Percentiles rank a stretch among this genome's conserved stretches.
phyloP scores from a whole-genome alignment of 441 rosid genomes.

The Erodium trifolium region DNA sequence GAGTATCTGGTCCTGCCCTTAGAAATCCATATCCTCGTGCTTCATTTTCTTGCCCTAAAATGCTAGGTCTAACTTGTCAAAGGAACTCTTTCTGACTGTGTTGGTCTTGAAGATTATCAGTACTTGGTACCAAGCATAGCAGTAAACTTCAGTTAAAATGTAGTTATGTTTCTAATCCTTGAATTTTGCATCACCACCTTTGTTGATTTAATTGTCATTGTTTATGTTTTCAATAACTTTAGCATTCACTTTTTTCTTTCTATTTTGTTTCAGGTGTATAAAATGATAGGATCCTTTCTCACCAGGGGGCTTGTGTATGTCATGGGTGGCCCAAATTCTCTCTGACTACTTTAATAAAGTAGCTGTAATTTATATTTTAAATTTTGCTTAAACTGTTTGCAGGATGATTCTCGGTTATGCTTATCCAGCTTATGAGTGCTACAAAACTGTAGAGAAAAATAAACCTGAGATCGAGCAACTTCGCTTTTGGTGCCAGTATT shows the following conservation, averaged over 20 bases:
- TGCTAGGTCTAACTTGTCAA: neutral
- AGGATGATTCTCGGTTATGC: constrained; percentile 85
- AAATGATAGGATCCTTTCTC: constrained; percentile 92
- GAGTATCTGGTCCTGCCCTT: neutral
- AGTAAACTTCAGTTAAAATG: neutral
- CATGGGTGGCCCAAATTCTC: constrained; percentile 4
- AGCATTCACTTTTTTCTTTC: neutral
- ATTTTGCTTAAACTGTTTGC: constrained; percentile 20
- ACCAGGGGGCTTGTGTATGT: constrained; percentile 94
- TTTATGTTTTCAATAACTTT: neutral
- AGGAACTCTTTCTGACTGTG: neutral
- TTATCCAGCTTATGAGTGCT: constrained; percentile 28
- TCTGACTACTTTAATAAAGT: neutral
- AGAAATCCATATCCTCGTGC: neutral
- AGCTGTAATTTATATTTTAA: constrained; percentile 5
- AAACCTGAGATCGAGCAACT: constrained; percentile 93
- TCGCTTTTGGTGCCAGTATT: constrained; percentile 97
- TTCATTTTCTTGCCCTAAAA: neutral
- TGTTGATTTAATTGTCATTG: neutral
- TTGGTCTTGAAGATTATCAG: neutral
- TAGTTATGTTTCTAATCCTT: neutral
- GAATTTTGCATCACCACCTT: no score
- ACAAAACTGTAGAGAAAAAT: constrained; percentile 77
- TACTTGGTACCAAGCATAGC: neutral
- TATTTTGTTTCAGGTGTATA: constrained; percentile 30